Percentiles rank a stretch among this genome's conserved stretches.
These are phyloP conservation scores for Isatis tinctoria DNA, from an alignment of 345 rosid genomes.

Conservation along the genomic window DNA sequence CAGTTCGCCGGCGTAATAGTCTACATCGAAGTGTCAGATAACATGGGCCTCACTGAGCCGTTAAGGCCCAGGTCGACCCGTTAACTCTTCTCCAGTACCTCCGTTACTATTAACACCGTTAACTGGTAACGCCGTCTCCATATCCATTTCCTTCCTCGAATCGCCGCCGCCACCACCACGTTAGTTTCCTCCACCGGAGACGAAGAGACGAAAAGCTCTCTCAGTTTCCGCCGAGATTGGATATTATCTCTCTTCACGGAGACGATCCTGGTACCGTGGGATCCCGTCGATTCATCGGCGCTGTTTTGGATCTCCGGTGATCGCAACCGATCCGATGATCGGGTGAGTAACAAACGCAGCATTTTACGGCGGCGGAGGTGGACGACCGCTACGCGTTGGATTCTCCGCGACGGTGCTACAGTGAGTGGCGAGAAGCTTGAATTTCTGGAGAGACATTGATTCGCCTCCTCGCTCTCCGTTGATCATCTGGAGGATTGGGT, in stretches of 20 bases:
- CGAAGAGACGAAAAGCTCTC: conserved; percentile 73
- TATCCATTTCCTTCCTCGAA: conserved; percentile 27
- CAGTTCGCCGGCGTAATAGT: conserved; percentile 36
- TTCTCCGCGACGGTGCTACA: conserved; percentile 75
- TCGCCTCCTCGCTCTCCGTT: background rate
- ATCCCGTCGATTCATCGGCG: conserved; percentile 30
- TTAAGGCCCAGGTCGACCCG: conserved; percentile 37
- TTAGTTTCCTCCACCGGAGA: conserved; percentile 57
- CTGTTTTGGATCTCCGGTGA: conserved; percentile 20
- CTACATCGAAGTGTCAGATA: conserved; percentile 43
- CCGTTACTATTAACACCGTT: conserved; percentile 26
- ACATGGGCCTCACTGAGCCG: conserved; percentile 47
- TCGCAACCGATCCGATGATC: conserved; percentile 49
- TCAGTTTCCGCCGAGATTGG: conserved; percentile 55
- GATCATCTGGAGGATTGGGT: background rate
- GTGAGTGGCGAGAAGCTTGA: conserved; percentile 81
- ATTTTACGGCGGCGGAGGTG: conserved; percentile 90
- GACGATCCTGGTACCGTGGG: background rate
- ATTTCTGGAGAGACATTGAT: conserved; percentile 63
- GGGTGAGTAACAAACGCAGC: conserved; percentile 70
- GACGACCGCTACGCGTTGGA: conserved; percentile 73
- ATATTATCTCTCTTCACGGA: conserved; percentile 33
- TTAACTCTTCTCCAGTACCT: conserved; percentile 21
- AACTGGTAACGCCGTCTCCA: conserved; percentile 33
- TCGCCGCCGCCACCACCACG: conserved; percentile 7